Evolutionary conservation across 2,329 filamentous ascomycete genomes (phyloP).

Genomic region (Pseudocercospora musae): DNA sequence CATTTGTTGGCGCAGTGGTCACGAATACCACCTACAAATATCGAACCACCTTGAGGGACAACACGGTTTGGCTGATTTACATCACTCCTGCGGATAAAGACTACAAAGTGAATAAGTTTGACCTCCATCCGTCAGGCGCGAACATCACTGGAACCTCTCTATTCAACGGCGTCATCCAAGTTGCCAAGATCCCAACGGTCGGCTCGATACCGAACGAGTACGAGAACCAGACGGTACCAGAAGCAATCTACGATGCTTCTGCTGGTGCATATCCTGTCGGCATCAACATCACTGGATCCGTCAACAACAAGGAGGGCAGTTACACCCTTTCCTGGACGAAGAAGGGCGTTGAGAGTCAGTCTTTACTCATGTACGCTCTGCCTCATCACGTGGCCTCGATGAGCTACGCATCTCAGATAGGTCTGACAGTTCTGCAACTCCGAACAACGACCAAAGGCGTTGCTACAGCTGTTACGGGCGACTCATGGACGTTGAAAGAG

Average conservation of each 20-base stretch:
- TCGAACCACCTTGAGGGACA: slow-evolving; percentile 67
- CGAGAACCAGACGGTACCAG: slow-evolving; percentile 45
- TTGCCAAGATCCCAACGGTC: slow-evolving; percentile 67
- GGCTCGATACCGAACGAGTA: slow-evolving; percentile 49
- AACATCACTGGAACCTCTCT: slow-evolving; percentile 61
- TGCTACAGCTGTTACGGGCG: slow-evolving; percentile 67
- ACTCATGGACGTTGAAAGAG: slow-evolving; percentile 77
- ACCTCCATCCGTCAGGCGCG: slow-evolving; percentile 53
- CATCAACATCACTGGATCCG: slow-evolving; percentile 62
- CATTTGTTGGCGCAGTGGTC: slow-evolving; percentile 48
- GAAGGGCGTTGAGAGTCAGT: slow-evolving; percentile 57
- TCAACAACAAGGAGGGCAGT: slow-evolving; percentile 57
- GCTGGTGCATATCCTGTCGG: slow-evolving; percentile 70
- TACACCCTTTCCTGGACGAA: slow-evolving; percentile 76
- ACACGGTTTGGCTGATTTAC: slow-evolving; percentile 74
- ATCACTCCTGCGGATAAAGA: slow-evolving; percentile 55
- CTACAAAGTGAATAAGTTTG: slow-evolving; percentile 58
- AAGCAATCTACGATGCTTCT: slow-evolving; percentile 69
- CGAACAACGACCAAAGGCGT: slow-evolving; percentile 82
- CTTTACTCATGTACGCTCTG: slow-evolving; percentile 79
- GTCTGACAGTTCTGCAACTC: slow-evolving; percentile 55
- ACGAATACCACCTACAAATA: slow-evolving; percentile 72
- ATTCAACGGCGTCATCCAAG: slow-evolving; percentile 77
- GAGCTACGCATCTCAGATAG: slow-evolving; percentile 52
- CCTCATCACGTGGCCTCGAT: slow-evolving; percentile 83